These are phyloP conservation scores for Phytophthora sp. DNA, from an alignment of 352 stramenopile species.

Conservation along the genomic window DNA sequence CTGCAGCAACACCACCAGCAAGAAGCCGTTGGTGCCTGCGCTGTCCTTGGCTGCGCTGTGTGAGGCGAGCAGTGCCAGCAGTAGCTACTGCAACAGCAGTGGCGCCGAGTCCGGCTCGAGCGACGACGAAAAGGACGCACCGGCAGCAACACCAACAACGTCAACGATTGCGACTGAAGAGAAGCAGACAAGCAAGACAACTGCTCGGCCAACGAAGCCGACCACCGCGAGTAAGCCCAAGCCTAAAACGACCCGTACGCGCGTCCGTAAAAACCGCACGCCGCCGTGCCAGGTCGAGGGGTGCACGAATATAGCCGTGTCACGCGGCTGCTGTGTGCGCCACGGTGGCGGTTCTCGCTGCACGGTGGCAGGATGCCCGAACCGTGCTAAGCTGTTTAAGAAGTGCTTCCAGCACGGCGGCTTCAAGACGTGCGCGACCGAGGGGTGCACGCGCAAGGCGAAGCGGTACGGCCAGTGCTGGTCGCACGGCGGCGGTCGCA, in stretches of 20 bases:
- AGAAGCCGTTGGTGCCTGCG: constrained; percentile 17
- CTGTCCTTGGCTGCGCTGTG: constrained; percentile 32
- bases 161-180: constrained; percentile 4
- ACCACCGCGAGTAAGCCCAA: constrained; percentile 3
- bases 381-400: constrained; percentile 75
- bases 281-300: constrained; percentile 66
- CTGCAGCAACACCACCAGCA: not conserved
- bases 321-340: constrained; percentile 57
- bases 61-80: constrained; percentile 27
- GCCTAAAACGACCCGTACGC: constrained; percentile 15
- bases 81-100: constrained; percentile 14
- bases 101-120: constrained; percentile 10
- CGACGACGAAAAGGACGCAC: constrained; percentile 22
- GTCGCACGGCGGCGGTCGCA: constrained; percentile 71
- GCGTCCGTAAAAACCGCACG: constrained; percentile 49
- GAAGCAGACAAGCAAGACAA: not conserved
- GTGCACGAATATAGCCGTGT: constrained; percentile 66
- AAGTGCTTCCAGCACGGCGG: constrained; percentile 72
- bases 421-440: constrained; percentile 73
- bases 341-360: too few species aligned
- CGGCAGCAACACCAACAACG: not conserved
- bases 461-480: constrained; percentile 78
- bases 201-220: not conserved
- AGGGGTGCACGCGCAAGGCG: constrained; percentile 67
- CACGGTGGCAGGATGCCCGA: constrained; percentile 49